Evolutionary conservation across 495 filamentous ascomycete genomes (phyloP).

Genomic region (Pyrenopolyporus hunteri): DNA sequence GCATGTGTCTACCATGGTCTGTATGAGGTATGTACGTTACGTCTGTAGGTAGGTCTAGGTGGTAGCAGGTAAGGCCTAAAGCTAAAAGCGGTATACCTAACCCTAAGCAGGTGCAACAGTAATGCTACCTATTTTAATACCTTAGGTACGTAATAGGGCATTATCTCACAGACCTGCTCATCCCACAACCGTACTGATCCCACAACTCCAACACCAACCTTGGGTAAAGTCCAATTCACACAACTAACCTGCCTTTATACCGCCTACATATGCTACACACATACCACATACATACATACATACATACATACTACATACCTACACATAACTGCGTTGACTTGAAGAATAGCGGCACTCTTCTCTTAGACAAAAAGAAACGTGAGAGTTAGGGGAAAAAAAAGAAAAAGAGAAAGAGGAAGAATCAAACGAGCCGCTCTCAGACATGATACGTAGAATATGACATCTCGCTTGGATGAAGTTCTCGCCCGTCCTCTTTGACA

Average conservation of each 20-base stretch:
- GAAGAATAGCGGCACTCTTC: no score
- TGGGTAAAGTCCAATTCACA: no score
- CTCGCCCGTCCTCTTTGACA: constrained; percentile 5
- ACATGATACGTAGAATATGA: constrained; percentile 31
- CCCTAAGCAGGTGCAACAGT: neutral
- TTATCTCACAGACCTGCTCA: neutral
- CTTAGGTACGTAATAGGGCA: no score
- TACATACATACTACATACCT: neutral
- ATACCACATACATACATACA: neutral
- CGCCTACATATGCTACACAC: neutral
- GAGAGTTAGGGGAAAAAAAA: no score
- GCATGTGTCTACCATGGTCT: no score
- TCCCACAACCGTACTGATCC: neutral
- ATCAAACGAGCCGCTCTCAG: constrained; percentile 27
- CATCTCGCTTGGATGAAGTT: constrained; percentile 34
- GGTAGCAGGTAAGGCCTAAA: no score
- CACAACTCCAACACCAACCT: no score
- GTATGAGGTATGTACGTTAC: no score
- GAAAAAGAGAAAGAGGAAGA: neutral
- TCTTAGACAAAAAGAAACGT: constrained; percentile 4
- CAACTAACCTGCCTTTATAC: no score
- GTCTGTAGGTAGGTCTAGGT: no score
- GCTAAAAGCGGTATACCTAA: constrained; percentile 1
- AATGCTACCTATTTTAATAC: neutral
- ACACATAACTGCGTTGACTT: no score